phyloP scores from a whole-genome alignment of 768 basidiomycete species.

The Lactarius akahatsu region DNA sequence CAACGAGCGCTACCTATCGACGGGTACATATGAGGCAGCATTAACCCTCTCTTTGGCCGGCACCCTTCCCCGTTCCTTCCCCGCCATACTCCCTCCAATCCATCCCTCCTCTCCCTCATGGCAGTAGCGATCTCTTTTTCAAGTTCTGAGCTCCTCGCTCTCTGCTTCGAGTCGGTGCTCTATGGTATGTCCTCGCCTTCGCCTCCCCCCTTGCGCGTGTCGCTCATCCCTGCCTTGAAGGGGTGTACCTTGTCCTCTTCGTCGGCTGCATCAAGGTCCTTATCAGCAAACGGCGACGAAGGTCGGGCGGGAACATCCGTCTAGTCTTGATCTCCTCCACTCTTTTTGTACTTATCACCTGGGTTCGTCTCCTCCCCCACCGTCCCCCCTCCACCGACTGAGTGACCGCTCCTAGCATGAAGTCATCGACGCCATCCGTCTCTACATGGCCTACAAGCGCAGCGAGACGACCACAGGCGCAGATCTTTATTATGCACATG shows the following conservation, averaged over 20 bases:
- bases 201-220: neutral
- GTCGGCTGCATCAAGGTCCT: conserved; percentile 22
- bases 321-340: conserved; percentile 14
- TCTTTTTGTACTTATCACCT: conserved; percentile 24
- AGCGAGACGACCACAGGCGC: conserved; percentile 9
- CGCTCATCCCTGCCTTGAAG: neutral
- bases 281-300: conserved; percentile 14
- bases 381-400: neutral
- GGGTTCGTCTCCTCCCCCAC: conserved; percentile 8
- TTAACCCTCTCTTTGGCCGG: conserved; percentile 13
- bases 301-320: conserved; percentile 20
- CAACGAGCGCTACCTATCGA: conserved; percentile 8
- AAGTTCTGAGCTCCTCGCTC: conserved; percentile 20
- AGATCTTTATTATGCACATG: conserved; percentile 2
- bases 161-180: conserved; percentile 22
- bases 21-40: conserved; percentile 25
- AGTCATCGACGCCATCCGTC: conserved; percentile 13
- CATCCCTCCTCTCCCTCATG: neutral
- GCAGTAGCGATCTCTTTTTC: conserved; percentile 16
- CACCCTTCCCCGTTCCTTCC: conserved; percentile 11
- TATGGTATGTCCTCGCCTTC: conserved; percentile 10
- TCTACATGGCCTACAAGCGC: conserved; percentile 2
- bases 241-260: conserved; percentile 22
- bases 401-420: conserved; percentile 12
- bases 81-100: conserved; percentile 6